Conservation (phyloP, 2,329 filamentous ascomycete species). For the Ophiosphaerella herpotricha region DNA sequence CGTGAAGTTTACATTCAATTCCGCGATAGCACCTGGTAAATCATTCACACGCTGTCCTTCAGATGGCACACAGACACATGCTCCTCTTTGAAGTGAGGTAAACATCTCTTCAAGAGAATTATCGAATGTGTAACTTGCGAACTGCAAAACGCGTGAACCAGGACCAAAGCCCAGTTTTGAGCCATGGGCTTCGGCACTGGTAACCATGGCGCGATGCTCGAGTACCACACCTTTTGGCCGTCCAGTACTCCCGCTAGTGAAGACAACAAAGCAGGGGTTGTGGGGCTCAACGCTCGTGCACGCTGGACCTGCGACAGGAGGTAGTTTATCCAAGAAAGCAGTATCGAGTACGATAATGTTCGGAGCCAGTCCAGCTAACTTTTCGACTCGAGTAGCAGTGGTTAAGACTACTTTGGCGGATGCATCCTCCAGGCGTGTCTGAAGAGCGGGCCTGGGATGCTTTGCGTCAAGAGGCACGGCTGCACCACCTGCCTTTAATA, state of each 20-base stretch:
- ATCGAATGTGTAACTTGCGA: slow-evolving; percentile 59
- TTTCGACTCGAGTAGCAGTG: slow-evolving; percentile 41
- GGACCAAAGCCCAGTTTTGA: slow-evolving; percentile 29
- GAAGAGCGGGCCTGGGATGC: slow-evolving; percentile 41
- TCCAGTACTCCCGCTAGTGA: slow-evolving; percentile 41
- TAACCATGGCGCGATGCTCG: slow-evolving; percentile 38
- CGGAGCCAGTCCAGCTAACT: slow-evolving; percentile 49
- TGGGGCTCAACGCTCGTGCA: slow-evolving; percentile 27
- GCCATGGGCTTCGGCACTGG: slow-evolving; percentile 38
- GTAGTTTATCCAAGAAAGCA: slow-evolving; percentile 43
- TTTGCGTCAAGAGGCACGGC: slow-evolving; percentile 44
- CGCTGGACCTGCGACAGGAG: slow-evolving; percentile 11
- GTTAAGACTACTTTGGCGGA: slow-evolving; percentile 48
- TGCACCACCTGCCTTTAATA: slow-evolving; percentile 46
- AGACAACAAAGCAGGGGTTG: slow-evolving; percentile 40
- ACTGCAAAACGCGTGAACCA: slow-evolving; percentile 43
- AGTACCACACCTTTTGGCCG: slow-evolving; percentile 41
- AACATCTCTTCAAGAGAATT: slow-evolving; percentile 61
- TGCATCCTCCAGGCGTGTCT: slow-evolving; percentile 48
- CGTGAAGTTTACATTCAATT: slow-evolving; percentile 33
- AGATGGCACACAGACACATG: slow-evolving; percentile 60
- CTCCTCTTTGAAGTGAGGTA: slow-evolving; percentile 57
- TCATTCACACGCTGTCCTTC: slow-evolving; percentile 60
- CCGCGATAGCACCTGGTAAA: slow-evolving; percentile 49
- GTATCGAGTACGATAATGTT: slow-evolving; percentile 43